Evolutionary conservation across 139 green algal species (phyloP).

Genomic region (Eudorina sp.): DNA sequence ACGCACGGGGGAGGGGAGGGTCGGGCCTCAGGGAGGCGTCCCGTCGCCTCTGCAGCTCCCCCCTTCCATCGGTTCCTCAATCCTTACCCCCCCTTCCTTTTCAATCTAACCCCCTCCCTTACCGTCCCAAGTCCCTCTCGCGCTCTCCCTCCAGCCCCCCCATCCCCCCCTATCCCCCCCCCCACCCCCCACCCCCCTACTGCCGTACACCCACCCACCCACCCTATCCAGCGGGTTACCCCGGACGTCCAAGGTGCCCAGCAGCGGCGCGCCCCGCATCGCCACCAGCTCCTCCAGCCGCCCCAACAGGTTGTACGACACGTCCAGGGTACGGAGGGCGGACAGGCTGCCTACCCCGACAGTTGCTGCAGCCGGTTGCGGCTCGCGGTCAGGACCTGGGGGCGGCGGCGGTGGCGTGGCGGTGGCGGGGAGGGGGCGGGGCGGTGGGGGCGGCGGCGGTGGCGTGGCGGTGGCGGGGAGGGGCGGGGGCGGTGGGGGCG

Average conservation of each 20-base stretch:
- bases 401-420: slow-evolving; percentile 13
- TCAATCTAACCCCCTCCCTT: no score
- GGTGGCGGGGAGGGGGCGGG: slow-evolving; percentile 28
- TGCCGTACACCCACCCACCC: neutral
- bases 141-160: neutral
- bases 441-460: no score
- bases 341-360: slow-evolving; percentile 37
- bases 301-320: slow-evolving; percentile 59
- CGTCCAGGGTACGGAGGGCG: slow-evolving; percentile 58
- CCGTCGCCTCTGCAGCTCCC: no score
- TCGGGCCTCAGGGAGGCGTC: no score
- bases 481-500: no score
- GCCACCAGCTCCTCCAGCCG: slow-evolving; percentile 55
- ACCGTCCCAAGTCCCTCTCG: no score
- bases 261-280: slow-evolving; percentile 30
- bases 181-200: neutral
- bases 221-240: slow-evolving; percentile 56
- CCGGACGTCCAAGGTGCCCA: slow-evolving; percentile 52
- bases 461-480: no score
- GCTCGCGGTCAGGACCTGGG: slow-evolving; percentile 51
- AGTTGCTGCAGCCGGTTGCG: slow-evolving; percentile 57
- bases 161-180: neutral
- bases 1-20: no score
- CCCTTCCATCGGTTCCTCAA: no score
- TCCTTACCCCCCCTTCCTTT: no score